These are phyloP conservation scores for Elaeis oleifera DNA, from an alignment of 202 grass and related monocot species.

Conservation along the genomic window DNA sequence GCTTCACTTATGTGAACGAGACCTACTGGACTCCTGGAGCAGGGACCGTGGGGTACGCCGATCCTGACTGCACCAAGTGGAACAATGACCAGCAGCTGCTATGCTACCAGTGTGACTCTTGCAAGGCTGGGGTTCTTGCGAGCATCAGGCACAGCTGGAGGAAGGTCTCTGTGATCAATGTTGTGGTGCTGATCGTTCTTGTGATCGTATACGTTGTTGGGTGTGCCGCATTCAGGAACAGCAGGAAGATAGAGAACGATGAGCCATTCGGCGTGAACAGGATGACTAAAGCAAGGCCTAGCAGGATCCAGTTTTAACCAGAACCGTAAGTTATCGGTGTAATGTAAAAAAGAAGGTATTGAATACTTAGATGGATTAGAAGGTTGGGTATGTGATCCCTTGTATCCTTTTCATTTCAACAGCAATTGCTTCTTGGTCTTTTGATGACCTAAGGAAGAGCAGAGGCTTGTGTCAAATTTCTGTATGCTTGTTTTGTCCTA, in stretches of 20 bases:
- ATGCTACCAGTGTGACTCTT: constrained; percentile 66
- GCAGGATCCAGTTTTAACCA: constrained; percentile 65
- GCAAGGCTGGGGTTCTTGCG: constrained; percentile 81
- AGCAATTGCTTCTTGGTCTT: background rate
- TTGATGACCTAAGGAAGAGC: background rate
- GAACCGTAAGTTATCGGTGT: background rate
- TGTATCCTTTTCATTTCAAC: background rate
- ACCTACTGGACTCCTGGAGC: constrained; percentile 34
- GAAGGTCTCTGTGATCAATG: constrained; percentile 89
- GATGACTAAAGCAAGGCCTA: constrained; percentile 75
- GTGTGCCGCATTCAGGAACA: constrained; percentile 75
- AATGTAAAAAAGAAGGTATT: constrained; percentile 36
- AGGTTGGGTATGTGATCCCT: constrained; percentile 5
- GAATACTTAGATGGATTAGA: background rate
- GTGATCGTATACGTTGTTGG: constrained; percentile 72
- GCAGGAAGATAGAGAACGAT: constrained; percentile 64
- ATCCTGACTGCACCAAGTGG: constrained; percentile 45
- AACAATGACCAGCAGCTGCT: constrained; percentile 65
- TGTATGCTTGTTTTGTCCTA: no score
- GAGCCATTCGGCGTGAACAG: constrained; percentile 51
- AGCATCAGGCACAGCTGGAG: constrained; percentile 90
- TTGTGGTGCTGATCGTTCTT: constrained; percentile 79
- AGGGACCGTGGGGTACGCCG: background rate
- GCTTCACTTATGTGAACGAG: constrained; percentile 53
- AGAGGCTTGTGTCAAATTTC: no score